These are phyloP conservation scores for Mycena indigotica DNA, from an alignment of 768 basidiomycete genomes.

Conservation along the genomic window DNA sequence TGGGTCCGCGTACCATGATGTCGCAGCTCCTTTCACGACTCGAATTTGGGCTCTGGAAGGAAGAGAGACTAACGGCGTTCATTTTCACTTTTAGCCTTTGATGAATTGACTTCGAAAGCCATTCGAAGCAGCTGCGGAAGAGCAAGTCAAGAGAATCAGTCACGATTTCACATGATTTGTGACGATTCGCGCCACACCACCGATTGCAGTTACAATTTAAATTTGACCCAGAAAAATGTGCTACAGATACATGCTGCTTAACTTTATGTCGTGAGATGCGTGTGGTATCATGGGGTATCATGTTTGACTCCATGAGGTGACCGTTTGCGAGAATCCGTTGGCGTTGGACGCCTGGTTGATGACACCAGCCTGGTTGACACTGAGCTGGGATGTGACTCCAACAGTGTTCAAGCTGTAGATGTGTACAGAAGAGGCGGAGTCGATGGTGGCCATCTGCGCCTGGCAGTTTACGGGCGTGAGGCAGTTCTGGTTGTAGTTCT, in stretches of 20 bases:
- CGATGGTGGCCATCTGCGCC: conserved; percentile 55
- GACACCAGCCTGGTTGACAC: conserved; percentile 48
- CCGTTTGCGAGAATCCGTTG: conserved; percentile 38
- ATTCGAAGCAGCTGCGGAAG: too few relatives aligned
- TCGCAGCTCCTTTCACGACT: too few relatives aligned
- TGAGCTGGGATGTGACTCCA: conserved; percentile 53
- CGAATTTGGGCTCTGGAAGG: too few relatives aligned
- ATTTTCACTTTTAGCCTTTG: too few relatives aligned
- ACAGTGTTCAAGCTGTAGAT: conserved; percentile 66
- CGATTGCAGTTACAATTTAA: too few relatives aligned
- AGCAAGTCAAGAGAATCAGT: too few relatives aligned
- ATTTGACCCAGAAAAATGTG: background rate
- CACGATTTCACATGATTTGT: too few relatives aligned
- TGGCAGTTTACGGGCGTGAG: conserved; percentile 52
- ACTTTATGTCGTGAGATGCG: too few relatives aligned
- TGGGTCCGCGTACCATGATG: too few relatives aligned
- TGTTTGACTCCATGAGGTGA: conserved; percentile 18
- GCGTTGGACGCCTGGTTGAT: conserved; percentile 51
- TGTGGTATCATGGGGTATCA: background rate
- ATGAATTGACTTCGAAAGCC: too few relatives aligned
- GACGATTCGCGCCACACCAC: too few relatives aligned
- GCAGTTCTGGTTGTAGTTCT: conserved; percentile 56
- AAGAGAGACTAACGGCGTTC: too few relatives aligned
- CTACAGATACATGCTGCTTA: background rate
- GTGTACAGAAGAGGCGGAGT: conserved; percentile 47